A percentile compares a stretch with the other conserved stretches of the same genome.
Evolutionary conservation across 306 rosid genomes (phyloP).

Genomic region (Sindora glabra): DNA sequence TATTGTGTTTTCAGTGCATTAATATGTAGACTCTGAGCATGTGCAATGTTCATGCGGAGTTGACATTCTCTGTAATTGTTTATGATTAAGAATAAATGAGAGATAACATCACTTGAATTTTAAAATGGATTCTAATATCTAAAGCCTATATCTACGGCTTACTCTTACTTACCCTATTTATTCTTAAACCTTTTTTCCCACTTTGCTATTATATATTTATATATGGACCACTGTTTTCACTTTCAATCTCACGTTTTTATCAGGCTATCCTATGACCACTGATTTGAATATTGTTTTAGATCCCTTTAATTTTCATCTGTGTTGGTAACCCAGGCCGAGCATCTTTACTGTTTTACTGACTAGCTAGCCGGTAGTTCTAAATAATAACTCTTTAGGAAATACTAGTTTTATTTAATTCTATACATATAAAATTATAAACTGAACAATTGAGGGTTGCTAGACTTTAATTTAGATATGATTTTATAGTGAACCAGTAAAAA

Average conservation of each 20-base stretch:
- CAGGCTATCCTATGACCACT: conserved; percentile 3
- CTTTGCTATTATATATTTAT: conserved; percentile 15
- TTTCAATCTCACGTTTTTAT: neutral
- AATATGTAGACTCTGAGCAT: conserved; percentile 43
- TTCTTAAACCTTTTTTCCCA: conserved; percentile 29
- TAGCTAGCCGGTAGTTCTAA: too few species aligned
- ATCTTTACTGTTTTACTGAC: neutral
- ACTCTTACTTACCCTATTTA: conserved; percentile 44
- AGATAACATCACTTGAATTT: conserved; percentile 14
- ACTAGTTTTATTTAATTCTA: too few species aligned
- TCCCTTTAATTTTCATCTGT: neutral
- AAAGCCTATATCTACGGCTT: conserved; percentile 39
- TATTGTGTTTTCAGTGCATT: conserved; percentile 28
- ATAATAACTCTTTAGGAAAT: too few species aligned
- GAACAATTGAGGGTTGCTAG: too few species aligned
- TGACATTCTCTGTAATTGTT: conserved; percentile 44
- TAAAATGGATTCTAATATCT: conserved; percentile 41
- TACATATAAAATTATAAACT: too few species aligned
- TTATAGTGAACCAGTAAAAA: too few species aligned
- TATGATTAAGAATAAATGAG: conserved; percentile 32
- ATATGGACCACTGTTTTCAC: conserved; percentile 35
- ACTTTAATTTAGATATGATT: too few species aligned
- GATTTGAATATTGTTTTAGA: conserved; percentile 5
- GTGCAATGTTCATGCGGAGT: conserved; percentile 45
- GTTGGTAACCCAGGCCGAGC: neutral